Evolutionary conservation across 2,329 filamentous ascomycete species (phyloP).

Genomic region (Hypocreales sp.): DNA sequence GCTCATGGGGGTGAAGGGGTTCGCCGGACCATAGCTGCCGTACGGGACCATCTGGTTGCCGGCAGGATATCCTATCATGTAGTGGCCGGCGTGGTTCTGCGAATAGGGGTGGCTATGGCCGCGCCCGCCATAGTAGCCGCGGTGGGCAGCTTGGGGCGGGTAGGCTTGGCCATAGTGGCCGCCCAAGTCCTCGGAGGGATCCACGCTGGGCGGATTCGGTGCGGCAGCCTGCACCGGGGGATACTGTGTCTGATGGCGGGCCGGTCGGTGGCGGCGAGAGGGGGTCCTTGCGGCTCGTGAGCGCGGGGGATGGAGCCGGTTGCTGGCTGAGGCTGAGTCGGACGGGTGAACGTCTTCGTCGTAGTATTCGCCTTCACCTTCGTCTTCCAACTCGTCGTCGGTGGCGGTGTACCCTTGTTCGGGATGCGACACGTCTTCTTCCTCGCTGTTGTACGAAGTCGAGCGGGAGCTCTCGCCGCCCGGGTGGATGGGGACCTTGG

Average conservation of each 20-base stretch:
- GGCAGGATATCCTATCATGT: conserved; percentile 19
- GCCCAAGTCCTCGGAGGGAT: conserved; percentile 47
- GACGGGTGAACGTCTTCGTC: conserved; percentile 38
- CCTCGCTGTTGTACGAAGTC: conserved; percentile 21
- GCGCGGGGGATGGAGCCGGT: conserved; percentile 13
- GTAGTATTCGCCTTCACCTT: conserved; percentile 17
- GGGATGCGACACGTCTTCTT: conserved; percentile 20
- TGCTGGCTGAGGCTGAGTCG: conserved; percentile 39
- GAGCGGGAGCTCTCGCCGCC: conserved; percentile 16
- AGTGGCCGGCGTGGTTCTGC: conserved; percentile 32
- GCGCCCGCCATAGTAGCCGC: conserved; percentile 9
- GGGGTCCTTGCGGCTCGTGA: conserved; percentile 9
- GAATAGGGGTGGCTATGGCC: conserved; percentile 22
- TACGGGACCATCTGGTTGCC: conserved; percentile 33
- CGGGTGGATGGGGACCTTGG: conserved; percentile 9
- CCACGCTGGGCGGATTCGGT: conserved; percentile 44
- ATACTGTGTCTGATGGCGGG: conserved; percentile 18
- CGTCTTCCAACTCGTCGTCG: conserved; percentile 22
- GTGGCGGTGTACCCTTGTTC: conserved; percentile 14
- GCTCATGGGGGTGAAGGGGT: conserved; percentile 28
- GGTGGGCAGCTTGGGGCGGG: conserved; percentile 8
- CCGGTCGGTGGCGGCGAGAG: conserved; percentile 17
- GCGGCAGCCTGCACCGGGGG: conserved; percentile 17
- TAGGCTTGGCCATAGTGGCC: conserved; percentile 16
- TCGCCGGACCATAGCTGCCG: conserved; percentile 15